Base-by-base conservation (phyloP, 768 basidiomycete genomes). In the Amanita rimosa region DNA sequence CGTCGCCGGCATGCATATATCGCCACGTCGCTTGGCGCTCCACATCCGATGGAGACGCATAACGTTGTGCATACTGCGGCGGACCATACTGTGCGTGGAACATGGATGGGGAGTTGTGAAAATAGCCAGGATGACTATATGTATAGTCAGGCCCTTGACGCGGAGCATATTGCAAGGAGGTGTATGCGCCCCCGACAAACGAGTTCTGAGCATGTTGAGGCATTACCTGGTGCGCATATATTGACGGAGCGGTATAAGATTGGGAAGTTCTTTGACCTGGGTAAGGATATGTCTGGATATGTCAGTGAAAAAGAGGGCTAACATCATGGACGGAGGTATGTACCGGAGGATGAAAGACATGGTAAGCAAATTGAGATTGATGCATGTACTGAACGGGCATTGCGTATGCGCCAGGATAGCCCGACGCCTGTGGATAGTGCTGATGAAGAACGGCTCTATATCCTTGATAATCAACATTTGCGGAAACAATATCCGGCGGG, bases 21-120 rank as follows among this genome's bases (percentile, higher is more conserved):
- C 73, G 81, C 75, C 76, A 78, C 1, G 66, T 60, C n/a, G 69
- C 70, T 52, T 67, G 72, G n/a, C 60, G 61, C 4, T 74, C 74
- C n/a, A 61, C 57, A 4, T 67, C 66, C 2, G 47, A 51, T 13
- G 64, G 52, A 14, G 59, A 55, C 8, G 55, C 44, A 55, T 56
- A 69, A 42, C 63, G 64, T 34, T 66, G 71, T n/a, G 61, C 24
- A 53, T 67, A 72, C 10, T 64, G 63, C 1, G 67, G 52, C 4
- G 64, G 56, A 14, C 61, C 44, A 51, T 68, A 73, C 21, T 64
- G 75, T 8, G 67, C 54, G 31, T 60, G 67, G 58, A 69, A 72
- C 31, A 66, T 44, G 36, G 67, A 60, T 1, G 68, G 62, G 1
- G 67, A 58, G 5, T 62, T 53, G 0, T 65, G 62, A 42, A 66